Conservation (phyloP, 768 basidiomycete species). For the Trametes sanguinea region DNA sequence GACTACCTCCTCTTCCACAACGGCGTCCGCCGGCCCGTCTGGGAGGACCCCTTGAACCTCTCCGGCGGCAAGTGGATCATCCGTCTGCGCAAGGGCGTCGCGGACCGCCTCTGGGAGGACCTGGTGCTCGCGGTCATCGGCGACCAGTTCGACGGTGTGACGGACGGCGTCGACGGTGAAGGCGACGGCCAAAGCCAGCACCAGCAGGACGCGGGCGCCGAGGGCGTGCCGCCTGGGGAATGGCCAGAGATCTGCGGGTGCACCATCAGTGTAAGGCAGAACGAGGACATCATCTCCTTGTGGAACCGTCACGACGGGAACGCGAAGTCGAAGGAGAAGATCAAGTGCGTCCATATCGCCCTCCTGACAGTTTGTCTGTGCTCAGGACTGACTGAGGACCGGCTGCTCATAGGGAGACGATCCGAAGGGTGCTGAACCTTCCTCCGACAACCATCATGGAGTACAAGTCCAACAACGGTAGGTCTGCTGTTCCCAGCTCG, state of each 20-base stretch:
- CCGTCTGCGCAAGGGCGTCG: conserved; percentile 86
- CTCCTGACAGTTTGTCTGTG: background rate
- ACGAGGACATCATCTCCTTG: conserved; percentile 90
- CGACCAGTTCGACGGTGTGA: conserved; percentile 73
- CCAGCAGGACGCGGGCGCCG: conserved; percentile 40
- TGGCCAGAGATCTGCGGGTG: conserved; percentile 92
- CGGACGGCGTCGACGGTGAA: conserved; percentile 46
- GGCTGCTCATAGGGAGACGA: conserved; percentile 61
- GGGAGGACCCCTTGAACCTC: conserved; percentile 92
- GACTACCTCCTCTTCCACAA: conserved; percentile 93
- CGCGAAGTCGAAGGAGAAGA: conserved; percentile 71
- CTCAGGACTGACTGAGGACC: background rate
- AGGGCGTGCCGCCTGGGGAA: conserved; percentile 36
- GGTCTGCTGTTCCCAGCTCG: background rate
- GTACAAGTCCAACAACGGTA: conserved; percentile 92
- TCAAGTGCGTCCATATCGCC: conserved; percentile 56
- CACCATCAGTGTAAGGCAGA: conserved; percentile 90
- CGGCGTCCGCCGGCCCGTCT: conserved; percentile 84
- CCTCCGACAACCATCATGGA: conserved; percentile 84
- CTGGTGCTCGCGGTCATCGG: conserved; percentile 85
- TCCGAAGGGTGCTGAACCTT: conserved; percentile 74
- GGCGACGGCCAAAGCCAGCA: background rate
- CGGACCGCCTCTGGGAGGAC: conserved; percentile 91
- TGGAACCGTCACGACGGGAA: conserved; percentile 90
- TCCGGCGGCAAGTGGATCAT: conserved; percentile 95